These are phyloP conservation scores for Bifiguratus adelaidae DNA, from an alignment of 192 early-diverging fungal species.

Conservation along the genomic window DNA sequence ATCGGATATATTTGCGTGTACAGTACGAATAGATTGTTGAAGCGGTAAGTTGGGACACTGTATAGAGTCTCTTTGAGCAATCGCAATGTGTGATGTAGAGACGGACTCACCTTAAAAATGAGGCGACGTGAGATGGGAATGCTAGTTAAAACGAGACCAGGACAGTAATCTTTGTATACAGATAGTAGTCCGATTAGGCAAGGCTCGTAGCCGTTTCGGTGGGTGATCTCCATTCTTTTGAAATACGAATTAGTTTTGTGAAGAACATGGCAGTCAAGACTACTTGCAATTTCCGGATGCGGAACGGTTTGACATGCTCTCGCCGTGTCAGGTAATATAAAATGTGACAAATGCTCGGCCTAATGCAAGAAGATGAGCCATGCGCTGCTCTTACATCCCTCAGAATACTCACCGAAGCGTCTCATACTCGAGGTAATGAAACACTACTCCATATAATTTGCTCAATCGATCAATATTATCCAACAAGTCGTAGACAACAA, in stretches of 20 bases:
- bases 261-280: not conserved
- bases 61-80: not conserved
- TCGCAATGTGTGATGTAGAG: too few species aligned
- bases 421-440: constrained; percentile 34
- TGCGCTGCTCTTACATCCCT: not conserved
- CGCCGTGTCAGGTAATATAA: constrained; percentile 35
- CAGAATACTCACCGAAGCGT: constrained; percentile 20
- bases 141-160: constrained; percentile 22
- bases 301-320: constrained; percentile 34
- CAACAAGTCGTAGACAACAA: constrained; percentile 31
- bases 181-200: constrained; percentile 28
- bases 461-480: constrained; percentile 25
- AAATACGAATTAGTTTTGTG: not conserved
- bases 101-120: constrained; percentile 20
- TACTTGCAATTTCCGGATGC: constrained; percentile 34
- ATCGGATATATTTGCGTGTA: too few species aligned
- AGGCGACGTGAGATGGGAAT: constrained; percentile 10
- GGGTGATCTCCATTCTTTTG: constrained; percentile 22
- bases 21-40: constrained; percentile 8
- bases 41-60: constrained; percentile 24
- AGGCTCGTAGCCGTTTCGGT: constrained; percentile 22
- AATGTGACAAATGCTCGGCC: constrained; percentile 30
- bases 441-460: constrained; percentile 34
- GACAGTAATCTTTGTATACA: constrained; percentile 34
- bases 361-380: constrained; percentile 1